Base-by-base conservation (phyloP, 2,329 filamentous ascomycete species). In the Penicillium sp. region DNA sequence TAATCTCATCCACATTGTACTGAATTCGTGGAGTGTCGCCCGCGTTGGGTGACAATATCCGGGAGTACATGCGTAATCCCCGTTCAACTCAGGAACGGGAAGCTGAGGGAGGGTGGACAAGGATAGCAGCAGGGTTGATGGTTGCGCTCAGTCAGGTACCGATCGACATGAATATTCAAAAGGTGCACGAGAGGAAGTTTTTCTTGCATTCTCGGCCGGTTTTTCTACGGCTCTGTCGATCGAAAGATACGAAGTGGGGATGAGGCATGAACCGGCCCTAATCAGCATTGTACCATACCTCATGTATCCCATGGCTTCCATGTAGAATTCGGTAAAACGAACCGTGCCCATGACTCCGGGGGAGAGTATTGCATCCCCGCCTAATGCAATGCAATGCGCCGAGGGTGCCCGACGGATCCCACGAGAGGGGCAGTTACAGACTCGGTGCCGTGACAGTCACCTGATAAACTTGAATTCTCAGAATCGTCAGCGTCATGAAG, bases 341-440 rank as follows among this genome's bases (percentile, higher is more conserved):
- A 21, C 42, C 18, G 48, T 51, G 49, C 43, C 34, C 36, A 39
- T 51, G 43, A 42, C 41, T 26, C 41, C 59, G 42, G 60, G 58
- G 50, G 58, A 59, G 45, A 54, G 47, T 24, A 54, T 59, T 54
- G 42, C 49, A 55, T 42, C 42, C 46, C 54, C 43, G 56, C 48
- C 55, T 51, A 49, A 61, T 63, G 61, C 61, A 63, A 64, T 62
- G 61, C 61, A 62, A 64, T 64, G 61, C 61, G 58, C 57, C 58
- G 49, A 51, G 58, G 54, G 48, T 47, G 51, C 16, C 52, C 38
- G 60, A 47, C 52, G 54, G 59, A 57, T 58, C 50, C 51, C 58
- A 59, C 54, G 57, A 61, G 60, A 57, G 47, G 1, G 13, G 21
- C 23, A 49, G 49, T 33, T 42, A 46, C 50, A 49, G 48, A 42